Evolutionary conservation across 2,329 filamentous ascomycete genomes (phyloP), one percentile per base, ranked within the genome.

Genomic region (Alternaria ethzedia): DNA sequence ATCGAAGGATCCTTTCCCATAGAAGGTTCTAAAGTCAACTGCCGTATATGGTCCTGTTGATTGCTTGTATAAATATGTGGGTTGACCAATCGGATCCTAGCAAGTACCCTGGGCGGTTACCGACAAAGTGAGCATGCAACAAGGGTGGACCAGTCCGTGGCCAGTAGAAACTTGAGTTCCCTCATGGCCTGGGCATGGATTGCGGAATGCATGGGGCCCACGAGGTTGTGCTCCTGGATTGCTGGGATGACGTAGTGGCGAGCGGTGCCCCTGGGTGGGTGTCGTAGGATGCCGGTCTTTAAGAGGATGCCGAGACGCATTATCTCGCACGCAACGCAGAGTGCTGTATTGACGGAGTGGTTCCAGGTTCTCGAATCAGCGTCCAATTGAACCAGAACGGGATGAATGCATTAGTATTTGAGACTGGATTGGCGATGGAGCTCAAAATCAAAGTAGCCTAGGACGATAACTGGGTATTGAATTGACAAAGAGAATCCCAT

Each of bases 401-500:
- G 13, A 51, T 21, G 15, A 10, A 51, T 36, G 13, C 4, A 8
- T 32, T 11, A 32, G 13, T 30, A 25, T 8, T 6, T 52, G 28
- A 26, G 12, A 28, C 30, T 5, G 13, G 25, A 20, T 6, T 11
- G 45, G 15, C 15, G 30, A n/a, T 13, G 21, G 15, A 15, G n/a
- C 20, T 20, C 20, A 36, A n/a, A 20, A 23, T 36, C 17, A 51
- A 21, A 30, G 2, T 23, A 12, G 49, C 28, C 28, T 51, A n/a
- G 2, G 30, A 36, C 12, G 30, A 5, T 8, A 25, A 17, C 8
- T 15, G 28, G 45, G 45, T 51, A 32, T 41, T 45, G 43, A 36
- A 54, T 47, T 62, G 55, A 62, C 28, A 58, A 61, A 52, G 44
- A 61, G 36, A 55, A 46, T 44, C 51, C 32, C 43, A 55, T 60